Percentiles rank a stretch among this genome's conserved stretches.
Conservation (phyloP, 805 yeast species). For the Candida palmyrensis region DNA sequence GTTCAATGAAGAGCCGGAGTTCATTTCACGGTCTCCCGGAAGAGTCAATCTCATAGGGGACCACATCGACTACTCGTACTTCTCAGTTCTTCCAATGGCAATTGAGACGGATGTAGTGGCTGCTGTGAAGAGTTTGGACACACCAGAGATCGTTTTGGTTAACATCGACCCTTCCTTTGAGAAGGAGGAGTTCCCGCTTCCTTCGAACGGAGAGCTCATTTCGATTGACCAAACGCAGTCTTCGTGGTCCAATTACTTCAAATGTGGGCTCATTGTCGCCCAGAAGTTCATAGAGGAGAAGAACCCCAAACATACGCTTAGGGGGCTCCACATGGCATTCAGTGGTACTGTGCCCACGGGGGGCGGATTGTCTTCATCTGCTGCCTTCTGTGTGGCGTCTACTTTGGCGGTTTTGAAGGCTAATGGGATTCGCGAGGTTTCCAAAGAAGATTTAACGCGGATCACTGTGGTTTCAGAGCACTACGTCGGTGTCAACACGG, state of each 20-base stretch:
- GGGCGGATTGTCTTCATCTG: slow-evolving; percentile 66
- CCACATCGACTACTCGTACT: slow-evolving; percentile 66
- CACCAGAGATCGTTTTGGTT: slow-evolving; percentile 20
- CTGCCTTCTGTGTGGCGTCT: slow-evolving; percentile 66
- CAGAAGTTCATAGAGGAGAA: slow-evolving; percentile 39
- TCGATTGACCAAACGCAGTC: slow-evolving; percentile 45
- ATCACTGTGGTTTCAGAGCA: slow-evolving; percentile 66
- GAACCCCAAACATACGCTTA: slow-evolving; percentile 19
- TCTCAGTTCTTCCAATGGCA: slow-evolving; percentile 70
- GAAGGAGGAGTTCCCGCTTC: slow-evolving; percentile 30
- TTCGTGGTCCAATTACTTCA: slow-evolving; percentile 67
- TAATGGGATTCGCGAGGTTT: slow-evolving; percentile 38
- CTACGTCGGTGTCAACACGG: slow-evolving; percentile 68
- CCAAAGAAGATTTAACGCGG: slow-evolving; percentile 49
- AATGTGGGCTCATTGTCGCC: slow-evolving; percentile 61
- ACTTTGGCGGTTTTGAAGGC: slow-evolving; percentile 53
- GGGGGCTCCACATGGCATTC: slow-evolving; percentile 48
- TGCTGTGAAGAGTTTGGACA: slow-evolving; percentile 34
- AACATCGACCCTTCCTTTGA: slow-evolving; percentile 33
- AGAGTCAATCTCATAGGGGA: slow-evolving; percentile 73
- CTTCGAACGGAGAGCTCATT: slow-evolving; percentile 34
- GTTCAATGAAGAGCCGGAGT: slow-evolving; percentile 32
- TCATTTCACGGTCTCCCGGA: slow-evolving; percentile 66
- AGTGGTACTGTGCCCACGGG: slow-evolving; percentile 71
- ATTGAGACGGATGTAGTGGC: slow-evolving; percentile 58